Percentiles rank a stretch among this genome's conserved stretches.
phyloP scores from a whole-genome alignment of 192 early-diverging fungal species.

The Phycomyces blakesleeanus region DNA sequence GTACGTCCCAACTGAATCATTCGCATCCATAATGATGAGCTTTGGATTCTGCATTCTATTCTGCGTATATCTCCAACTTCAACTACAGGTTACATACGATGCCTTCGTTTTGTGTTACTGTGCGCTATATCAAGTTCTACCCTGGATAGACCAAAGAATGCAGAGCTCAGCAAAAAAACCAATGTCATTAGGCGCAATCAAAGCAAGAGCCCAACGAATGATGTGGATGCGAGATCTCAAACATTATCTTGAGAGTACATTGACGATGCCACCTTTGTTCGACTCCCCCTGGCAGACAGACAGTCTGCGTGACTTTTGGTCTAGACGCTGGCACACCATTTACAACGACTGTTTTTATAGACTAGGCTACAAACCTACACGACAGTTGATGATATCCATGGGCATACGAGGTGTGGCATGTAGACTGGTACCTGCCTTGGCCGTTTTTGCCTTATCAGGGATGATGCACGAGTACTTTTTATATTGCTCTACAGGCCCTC shows the following conservation, averaged over 20 bases:
- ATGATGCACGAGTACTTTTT: constrained; percentile 22
- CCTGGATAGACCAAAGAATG: constrained; percentile 3
- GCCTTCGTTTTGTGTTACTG: neutral
- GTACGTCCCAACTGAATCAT: neutral
- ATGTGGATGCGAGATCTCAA: constrained; percentile 6
- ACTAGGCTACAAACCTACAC: constrained; percentile 10
- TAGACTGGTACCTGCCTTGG: constrained; percentile 2
- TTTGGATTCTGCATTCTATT: constrained; percentile 8
- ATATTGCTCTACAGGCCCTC: constrained; percentile 2
- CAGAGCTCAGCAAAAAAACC: constrained; percentile 1
- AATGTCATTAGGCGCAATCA: neutral
- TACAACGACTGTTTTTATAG: constrained; percentile 20
- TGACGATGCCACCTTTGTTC: constrained; percentile 17
- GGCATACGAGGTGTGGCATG: neutral
- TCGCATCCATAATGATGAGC: neutral
- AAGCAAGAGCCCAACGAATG: neutral
- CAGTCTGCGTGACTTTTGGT: constrained; percentile 15
- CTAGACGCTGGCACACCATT: constrained; percentile 14
- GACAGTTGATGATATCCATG: neutral
- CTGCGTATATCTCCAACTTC: constrained; percentile 16
- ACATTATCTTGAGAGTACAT: constrained; percentile 4
- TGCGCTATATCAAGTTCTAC: constrained; percentile 2
- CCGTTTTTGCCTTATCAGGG: constrained; percentile 14
- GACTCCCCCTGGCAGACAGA: neutral
- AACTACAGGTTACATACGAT: constrained; percentile 16